These are phyloP conservation scores for Cercophora samala DNA, from an alignment of 495 filamentous ascomycete genomes.

Conservation along the genomic window DNA sequence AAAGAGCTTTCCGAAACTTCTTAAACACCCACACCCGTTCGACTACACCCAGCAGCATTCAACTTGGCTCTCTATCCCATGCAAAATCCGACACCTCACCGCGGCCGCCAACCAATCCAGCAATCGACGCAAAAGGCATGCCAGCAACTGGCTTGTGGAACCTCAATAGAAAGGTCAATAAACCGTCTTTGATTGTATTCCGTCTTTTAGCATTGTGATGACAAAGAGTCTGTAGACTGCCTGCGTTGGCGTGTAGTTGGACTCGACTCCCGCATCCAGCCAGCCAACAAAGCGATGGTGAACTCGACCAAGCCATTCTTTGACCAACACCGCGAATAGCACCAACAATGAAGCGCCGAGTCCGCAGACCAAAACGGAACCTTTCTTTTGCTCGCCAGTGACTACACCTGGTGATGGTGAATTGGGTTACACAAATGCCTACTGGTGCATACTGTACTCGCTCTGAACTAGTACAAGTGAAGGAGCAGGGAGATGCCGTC, in stretches of 20 bases:
- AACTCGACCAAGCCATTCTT: not conserved
- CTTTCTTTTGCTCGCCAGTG: not conserved
- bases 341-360: not conserved
- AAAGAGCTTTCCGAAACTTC: no score
- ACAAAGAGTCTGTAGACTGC: not conserved
- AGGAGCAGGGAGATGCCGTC: not conserved
- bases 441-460: not conserved
- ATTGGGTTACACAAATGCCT: not conserved
- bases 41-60: no score
- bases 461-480: not conserved
- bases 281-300: not conserved
- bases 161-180: not conserved
- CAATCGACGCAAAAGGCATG: not conserved
- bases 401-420: not conserved
- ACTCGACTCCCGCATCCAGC: not conserved
- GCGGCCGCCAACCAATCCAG: not conserved
- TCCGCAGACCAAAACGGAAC: not conserved
- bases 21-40: no score
- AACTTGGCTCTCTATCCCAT: no score
- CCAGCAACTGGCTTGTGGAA: not conserved
- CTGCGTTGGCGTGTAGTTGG: not conserved
- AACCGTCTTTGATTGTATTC: not conserved
- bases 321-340: not conserved
- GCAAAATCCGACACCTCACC: no score
- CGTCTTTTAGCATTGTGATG: not conserved